Evolutionary conservation across 306 rosid genomes (phyloP), one percentile per base, ranked within the genome.

Genomic region (Vigna trinervia): DNA sequence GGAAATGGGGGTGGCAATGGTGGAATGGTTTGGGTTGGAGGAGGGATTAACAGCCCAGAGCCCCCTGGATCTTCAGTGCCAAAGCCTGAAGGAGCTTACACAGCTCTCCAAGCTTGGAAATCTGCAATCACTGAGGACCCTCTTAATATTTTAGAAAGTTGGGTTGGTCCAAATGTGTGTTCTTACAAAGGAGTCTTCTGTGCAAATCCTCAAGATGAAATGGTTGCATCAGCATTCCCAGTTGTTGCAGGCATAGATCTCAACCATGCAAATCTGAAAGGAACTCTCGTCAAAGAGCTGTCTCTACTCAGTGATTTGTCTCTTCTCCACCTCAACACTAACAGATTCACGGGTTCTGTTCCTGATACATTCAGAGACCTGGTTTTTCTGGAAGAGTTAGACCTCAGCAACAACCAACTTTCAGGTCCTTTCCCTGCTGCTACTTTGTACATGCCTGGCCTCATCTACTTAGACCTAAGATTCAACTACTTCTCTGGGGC

Each of bases 61-160:
- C 85, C 91, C 23, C 52, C 87, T 59, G 91, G 76, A 66, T 77
- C 90, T 71, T 76, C 90, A 12, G 57, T 78, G 45, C 77, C 97
- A 69, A 81, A 68, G 26, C 83, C 38, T 41, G 80, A 82, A 53
- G 67, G 69, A 85, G 97, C 97, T 76, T 92, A 89, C 88, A 45
- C 87, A 58, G 97, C 89, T 36, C 89, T 95, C 0, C 99, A 92
- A 78, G 87, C 94, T 12, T 95, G 99, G 99, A 95, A 95, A 87
- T 89, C 97, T 4, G 89, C 96, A 46, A 90, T 95, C 41, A 80
- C 85, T 19, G 97, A 95, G 3, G 99, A 95, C 82, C 97, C 99
- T 26, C 52, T 78, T 3, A 83, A 86, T 82, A 70, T 90, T 81
- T 78, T 92, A 32, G 75, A 57, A 13, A 72, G 85, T 52, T 95